These are phyloP conservation scores for Penicillium digitatum DNA, from an alignment of 2,329 filamentous ascomycete species.

Conservation along the genomic window DNA sequence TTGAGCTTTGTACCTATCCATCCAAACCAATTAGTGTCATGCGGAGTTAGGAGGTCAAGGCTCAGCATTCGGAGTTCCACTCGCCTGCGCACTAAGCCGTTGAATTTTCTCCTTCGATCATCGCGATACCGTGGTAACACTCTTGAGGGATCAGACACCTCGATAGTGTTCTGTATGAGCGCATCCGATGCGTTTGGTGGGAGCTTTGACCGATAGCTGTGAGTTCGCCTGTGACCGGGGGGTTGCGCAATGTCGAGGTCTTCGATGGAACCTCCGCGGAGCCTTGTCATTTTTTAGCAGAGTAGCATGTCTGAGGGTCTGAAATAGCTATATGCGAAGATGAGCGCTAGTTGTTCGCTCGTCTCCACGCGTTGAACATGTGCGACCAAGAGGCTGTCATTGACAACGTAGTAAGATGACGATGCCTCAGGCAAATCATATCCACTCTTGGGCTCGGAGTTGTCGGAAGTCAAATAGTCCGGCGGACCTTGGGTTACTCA, in stretches of 20 bases:
- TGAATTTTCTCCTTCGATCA: constrained; percentile 45
- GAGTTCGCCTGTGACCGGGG: constrained; percentile 27
- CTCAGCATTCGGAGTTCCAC: constrained; percentile 23
- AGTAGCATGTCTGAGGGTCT: constrained; percentile 26
- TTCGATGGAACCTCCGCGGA: constrained; percentile 40
- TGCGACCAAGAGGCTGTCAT: constrained; percentile 8
- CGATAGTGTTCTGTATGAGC: constrained; percentile 39
- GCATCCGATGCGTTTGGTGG: constrained; percentile 40
- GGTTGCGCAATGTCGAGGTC: constrained; percentile 28
- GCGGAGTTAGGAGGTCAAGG: background rate
- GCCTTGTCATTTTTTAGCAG: constrained; percentile 39
- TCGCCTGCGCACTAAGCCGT: constrained; percentile 64
- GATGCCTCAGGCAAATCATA: constrained; percentile 14
- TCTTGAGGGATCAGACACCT: constrained; percentile 35
- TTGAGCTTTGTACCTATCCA: constrained; percentile 67
- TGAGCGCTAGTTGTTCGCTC: background rate
- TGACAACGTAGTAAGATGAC: constrained; percentile 23
- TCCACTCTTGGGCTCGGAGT: background rate
- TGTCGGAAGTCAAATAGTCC: constrained; percentile 1
- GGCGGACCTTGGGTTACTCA: background rate
- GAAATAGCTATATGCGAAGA: background rate
- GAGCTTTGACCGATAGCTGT: constrained; percentile 38
- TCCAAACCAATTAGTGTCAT: constrained; percentile 3
- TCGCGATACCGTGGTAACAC: constrained; percentile 40
- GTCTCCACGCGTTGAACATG: background rate